These are phyloP conservation scores for Tympanopsis confertula DNA, from an alignment of 2,329 filamentous ascomycete species.

Conservation along the genomic window DNA sequence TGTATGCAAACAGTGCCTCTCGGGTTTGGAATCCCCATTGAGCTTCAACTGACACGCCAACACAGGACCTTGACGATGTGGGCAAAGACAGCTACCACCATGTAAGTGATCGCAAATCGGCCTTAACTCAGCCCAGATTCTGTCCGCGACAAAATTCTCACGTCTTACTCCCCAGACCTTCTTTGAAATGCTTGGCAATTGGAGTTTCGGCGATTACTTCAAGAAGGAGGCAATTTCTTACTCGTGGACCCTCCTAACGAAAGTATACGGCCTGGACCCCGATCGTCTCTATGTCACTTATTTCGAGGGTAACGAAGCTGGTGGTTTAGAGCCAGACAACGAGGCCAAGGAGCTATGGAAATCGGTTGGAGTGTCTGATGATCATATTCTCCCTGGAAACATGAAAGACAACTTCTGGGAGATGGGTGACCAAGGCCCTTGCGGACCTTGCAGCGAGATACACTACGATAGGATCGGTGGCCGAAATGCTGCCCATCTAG, in stretches of 20 bases:
- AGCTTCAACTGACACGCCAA: constrained; percentile 8
- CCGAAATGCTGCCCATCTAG: constrained; percentile 64
- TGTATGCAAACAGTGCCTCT: constrained; percentile 23
- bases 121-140: too few species aligned
- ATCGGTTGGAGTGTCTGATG: constrained; percentile 73
- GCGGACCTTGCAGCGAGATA: constrained; percentile 1
- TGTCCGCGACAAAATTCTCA: too few species aligned
- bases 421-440: constrained; percentile 6
- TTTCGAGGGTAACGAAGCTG: constrained; percentile 74
- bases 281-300: constrained; percentile 88
- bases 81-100: constrained; percentile 99
- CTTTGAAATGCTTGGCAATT: constrained; percentile 99
- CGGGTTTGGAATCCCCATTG: constrained; percentile 1
- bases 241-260: constrained; percentile 90
- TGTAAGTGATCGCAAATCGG: too few species aligned
- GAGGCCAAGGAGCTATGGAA: constrained; percentile 87
- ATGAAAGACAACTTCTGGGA: constrained; percentile 99
- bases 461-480: neutral
- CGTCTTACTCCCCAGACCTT: too few species aligned
- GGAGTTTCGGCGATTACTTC: constrained; percentile 99
- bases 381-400: constrained; percentile 86
- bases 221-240: constrained; percentile 84
- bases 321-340: constrained; percentile 74
- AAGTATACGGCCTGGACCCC: constrained; percentile 77
- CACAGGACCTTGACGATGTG: constrained; percentile 86